These are phyloP conservation scores for Xerocomus potaroensis DNA, from an alignment of 768 basidiomycete species.

Conservation along the genomic window DNA sequence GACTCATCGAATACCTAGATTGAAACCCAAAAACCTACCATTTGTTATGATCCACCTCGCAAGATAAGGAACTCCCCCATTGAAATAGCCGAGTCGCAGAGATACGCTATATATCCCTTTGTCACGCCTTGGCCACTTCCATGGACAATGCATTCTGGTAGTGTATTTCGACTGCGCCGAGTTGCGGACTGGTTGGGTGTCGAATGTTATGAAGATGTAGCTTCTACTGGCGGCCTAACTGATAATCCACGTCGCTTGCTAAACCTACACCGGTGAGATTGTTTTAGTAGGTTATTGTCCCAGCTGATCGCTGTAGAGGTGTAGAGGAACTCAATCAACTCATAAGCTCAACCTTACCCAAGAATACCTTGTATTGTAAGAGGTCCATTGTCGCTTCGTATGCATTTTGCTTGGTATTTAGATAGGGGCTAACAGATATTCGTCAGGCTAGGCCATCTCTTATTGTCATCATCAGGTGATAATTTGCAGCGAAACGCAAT, in stretches of 20 bases:
- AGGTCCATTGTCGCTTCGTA: slow-evolving; percentile 41
- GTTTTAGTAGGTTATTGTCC: neutral
- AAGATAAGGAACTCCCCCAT: slow-evolving; percentile 23
- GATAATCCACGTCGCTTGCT: slow-evolving; percentile 32
- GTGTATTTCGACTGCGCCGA: slow-evolving; percentile 56
- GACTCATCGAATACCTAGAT: slow-evolving; percentile 10
- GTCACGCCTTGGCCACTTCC: slow-evolving; percentile 44
- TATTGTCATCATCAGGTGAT: slow-evolving; percentile 42
- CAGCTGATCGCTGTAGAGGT: slow-evolving; percentile 17
- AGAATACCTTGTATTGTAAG: slow-evolving; percentile 1
- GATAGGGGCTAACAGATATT: slow-evolving; percentile 5
- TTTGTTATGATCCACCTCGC: slow-evolving; percentile 31
- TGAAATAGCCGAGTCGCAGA: slow-evolving; percentile 30
- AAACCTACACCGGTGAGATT: slow-evolving; percentile 35
- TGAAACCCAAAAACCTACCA: slow-evolving; percentile 12
- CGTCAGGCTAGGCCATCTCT: slow-evolving; percentile 61
- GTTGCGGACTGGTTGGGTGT: slow-evolving; percentile 57
- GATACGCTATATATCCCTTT: slow-evolving; percentile 70
- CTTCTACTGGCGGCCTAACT: slow-evolving; percentile 37
- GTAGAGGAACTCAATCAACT: slow-evolving; percentile 14
- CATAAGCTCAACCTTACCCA: slow-evolving; percentile 2
- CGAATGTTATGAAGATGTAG: slow-evolving; percentile 31
- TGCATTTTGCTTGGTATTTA: neutral
- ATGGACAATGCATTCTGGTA: slow-evolving; percentile 41
- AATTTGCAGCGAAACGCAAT: slow-evolving; percentile 36